A percentile compares a stretch with the other conserved stretches of the same genome.
phyloP scores from a whole-genome alignment of 371 early-diverging fungal genomes.

The Apophysomyces sp. region DNA sequence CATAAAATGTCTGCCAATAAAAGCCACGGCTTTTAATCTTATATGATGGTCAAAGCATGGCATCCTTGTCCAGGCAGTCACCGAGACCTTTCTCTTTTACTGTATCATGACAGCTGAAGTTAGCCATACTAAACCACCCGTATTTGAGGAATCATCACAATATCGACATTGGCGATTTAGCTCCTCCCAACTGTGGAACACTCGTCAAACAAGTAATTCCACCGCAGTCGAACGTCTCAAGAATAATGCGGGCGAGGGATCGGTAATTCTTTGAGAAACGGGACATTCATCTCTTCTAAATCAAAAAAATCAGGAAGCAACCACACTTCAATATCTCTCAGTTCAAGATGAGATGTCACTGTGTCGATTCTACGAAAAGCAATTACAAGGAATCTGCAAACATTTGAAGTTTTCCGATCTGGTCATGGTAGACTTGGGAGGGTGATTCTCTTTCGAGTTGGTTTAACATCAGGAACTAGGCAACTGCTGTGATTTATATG shows the following conservation, averaged over 20 bases:
- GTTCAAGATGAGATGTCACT: conserved; percentile 53
- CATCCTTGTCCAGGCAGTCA: too few species aligned
- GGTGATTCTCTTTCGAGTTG: not conserved
- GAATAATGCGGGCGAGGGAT: conserved; percentile 53
- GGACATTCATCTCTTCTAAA: too few species aligned
- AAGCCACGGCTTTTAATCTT: too few species aligned
- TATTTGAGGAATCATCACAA: conserved; percentile 61
- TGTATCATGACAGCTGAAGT: not conserved
- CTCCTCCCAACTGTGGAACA: conserved; percentile 53
- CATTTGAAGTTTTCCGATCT: conserved; percentile 57
- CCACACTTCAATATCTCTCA: conserved; percentile 37
- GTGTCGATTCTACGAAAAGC: conserved; percentile 50
- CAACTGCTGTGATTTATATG: conserved; percentile 88
- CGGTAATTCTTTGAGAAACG: conserved; percentile 14
- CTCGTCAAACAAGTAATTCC: conserved; percentile 58
- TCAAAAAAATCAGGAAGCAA: conserved; percentile 10
- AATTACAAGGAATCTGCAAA: conserved; percentile 27
- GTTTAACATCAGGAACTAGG: conserved; percentile 42
- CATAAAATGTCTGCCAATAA: too few species aligned
- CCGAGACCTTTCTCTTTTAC: not conserved
- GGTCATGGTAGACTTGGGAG: conserved; percentile 56
- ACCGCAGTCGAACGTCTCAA: conserved; percentile 60
- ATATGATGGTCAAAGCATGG: too few species aligned
- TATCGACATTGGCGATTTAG: conserved; percentile 78
- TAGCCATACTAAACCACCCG: conserved; percentile 16